phyloP scores from a whole-genome alignment of 352 stramenopile species.

The Elongisporangium anandrum region DNA sequence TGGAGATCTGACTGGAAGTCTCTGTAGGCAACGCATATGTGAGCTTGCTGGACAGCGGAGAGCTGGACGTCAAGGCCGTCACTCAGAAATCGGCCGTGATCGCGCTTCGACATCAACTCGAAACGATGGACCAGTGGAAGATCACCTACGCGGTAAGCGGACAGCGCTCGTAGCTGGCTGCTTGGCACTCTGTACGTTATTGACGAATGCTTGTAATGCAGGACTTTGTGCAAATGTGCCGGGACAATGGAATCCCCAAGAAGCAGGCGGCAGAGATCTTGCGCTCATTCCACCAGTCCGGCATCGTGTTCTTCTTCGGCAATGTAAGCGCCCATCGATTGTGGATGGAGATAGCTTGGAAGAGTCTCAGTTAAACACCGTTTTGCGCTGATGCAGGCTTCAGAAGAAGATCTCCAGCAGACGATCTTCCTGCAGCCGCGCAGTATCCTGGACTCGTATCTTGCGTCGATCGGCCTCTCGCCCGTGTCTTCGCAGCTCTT shows the following conservation, averaged over 20 bases:
- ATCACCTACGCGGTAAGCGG: conserved; percentile 45
- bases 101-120: conserved; percentile 61
- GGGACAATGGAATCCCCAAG: conserved; percentile 74
- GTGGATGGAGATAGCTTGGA: too few relatives aligned
- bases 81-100: conserved; percentile 80
- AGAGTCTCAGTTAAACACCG: neutral
- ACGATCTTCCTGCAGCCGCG: conserved; percentile 79
- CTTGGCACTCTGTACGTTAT: neutral
- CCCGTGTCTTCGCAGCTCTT: conserved; percentile 70
- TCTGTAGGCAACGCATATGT: conserved; percentile 57
- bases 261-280: conserved; percentile 78
- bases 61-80: conserved; percentile 76
- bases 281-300: conserved; percentile 68
- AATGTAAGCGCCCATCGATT: conserved; percentile 17
- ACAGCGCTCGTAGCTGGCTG: neutral
- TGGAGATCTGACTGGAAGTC: neutral
- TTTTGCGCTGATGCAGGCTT: conserved; percentile 13
- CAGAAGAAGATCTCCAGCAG: conserved; percentile 66
- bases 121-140: conserved; percentile 76
- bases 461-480: conserved; percentile 71
- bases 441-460: conserved; percentile 75
- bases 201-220: conserved; percentile 2
- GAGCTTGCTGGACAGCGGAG: conserved; percentile 63
- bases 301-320: conserved; percentile 78
- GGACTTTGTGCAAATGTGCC: conserved; percentile 71